A percentile compares a stretch with the other conserved stretches of the same genome.
phyloP scores from a whole-genome alignment of 2,329 filamentous ascomycete species.

The Bipolaris gigantea region DNA sequence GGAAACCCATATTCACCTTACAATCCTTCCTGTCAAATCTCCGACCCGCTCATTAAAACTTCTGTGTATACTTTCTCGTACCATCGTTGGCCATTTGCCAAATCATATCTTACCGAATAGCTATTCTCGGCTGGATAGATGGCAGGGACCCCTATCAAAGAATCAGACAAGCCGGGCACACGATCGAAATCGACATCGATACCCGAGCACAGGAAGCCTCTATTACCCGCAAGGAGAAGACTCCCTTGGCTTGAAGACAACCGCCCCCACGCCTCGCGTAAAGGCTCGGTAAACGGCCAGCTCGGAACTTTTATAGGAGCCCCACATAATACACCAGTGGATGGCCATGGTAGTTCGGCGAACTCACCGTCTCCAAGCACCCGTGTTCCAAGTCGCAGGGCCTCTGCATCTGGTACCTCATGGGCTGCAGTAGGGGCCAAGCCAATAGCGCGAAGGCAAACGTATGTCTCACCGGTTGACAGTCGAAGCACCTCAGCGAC shows the following conservation, averaged over 20 bases:
- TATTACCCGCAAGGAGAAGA: constrained; percentile 18
- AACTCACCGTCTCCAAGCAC: constrained; percentile 11
- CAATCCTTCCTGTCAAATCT: not conserved
- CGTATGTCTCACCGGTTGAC: constrained; percentile 8
- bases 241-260: constrained; percentile 40
- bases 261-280: constrained; percentile 6
- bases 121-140: not conserved
- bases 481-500: constrained; percentile 6
- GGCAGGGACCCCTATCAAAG: not conserved
- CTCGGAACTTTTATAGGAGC: not conserved
- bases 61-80: not conserved
- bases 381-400: constrained; percentile 4
- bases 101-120: not conserved
- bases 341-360: constrained; percentile 4
- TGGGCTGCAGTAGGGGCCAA: constrained; percentile 1
- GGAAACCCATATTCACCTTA: not conserved
- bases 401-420: not conserved
- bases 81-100: not conserved
- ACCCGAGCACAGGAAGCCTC: constrained; percentile 12
- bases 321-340: constrained; percentile 3
- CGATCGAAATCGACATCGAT: not conserved
- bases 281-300: constrained; percentile 1
- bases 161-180: not conserved
- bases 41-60: not conserved
- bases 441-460: constrained; percentile 8